phyloP scores from a whole-genome alignment of 2,329 filamentous ascomycete species.

The Neofusicoccum kwambonambiense region DNA sequence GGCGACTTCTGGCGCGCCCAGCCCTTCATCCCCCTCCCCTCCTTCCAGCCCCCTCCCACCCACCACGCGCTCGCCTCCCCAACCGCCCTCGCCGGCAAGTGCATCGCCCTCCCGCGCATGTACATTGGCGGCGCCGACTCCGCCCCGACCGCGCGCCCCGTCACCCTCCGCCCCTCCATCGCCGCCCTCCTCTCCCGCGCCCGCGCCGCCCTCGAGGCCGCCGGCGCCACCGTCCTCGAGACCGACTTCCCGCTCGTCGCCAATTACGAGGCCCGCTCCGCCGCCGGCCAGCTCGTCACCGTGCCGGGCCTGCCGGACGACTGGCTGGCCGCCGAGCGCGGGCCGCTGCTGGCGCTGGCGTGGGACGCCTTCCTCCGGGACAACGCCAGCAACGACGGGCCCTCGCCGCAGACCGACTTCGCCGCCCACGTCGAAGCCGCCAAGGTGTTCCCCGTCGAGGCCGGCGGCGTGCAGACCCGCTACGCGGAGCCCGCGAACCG shows the following conservation, averaged over 20 bases:
- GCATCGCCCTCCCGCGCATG: constrained; percentile 49
- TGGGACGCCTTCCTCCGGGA: constrained; percentile 52
- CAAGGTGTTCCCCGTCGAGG: constrained; percentile 24
- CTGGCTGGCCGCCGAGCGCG: constrained; percentile 50
- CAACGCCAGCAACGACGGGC: constrained; percentile 4
- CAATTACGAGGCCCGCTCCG: constrained; percentile 44
- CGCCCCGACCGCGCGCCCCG: constrained; percentile 25
- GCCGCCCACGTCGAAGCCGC: constrained; percentile 27
- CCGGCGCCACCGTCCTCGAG: constrained; percentile 45
- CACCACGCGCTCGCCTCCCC: constrained; percentile 30
- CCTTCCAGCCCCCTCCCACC: constrained; percentile 28
- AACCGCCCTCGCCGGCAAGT: constrained; percentile 40
- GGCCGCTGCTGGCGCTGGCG: constrained; percentile 50
- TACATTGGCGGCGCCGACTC: constrained; percentile 40
- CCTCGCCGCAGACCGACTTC: background rate
- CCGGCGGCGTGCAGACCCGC: constrained; percentile 33
- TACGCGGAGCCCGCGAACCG: background rate
- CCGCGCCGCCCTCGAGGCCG: constrained; percentile 35
- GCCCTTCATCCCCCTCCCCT: constrained; percentile 41
- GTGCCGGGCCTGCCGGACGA: constrained; percentile 43
- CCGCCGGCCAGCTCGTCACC: constrained; percentile 40
- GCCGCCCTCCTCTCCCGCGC: constrained; percentile 36
- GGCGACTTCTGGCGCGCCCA: constrained; percentile 57
- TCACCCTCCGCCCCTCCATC: constrained; percentile 36
- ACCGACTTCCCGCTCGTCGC: constrained; percentile 49